Base-by-base conservation (phyloP, 73 alveolate genomes). In the Strombidium stylifer region DNA sequence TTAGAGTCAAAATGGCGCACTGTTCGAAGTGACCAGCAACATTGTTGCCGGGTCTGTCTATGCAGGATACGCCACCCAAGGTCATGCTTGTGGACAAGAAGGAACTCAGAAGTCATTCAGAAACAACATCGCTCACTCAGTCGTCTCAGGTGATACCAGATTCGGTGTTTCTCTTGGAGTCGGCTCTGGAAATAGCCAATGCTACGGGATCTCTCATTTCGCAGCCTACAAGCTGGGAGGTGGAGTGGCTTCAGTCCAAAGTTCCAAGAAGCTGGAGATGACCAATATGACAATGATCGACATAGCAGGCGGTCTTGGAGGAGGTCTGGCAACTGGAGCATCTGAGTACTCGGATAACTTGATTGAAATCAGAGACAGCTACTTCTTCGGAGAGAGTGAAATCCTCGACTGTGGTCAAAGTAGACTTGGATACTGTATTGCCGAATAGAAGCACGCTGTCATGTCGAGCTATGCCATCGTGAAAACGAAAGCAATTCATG, bases 91-190 rank as follows among this genome's bases (percentile, higher is more conserved):
- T 19, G 54, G 37, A 4, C 56, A 56, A 12, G 4, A 11, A 20
- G n/a, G n/a, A n/a, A 2, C 70, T 14, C 1, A 6, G 18, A 2
- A 8, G 6, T 12, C 14, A 34, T 56, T 56, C 19, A 21, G 14
- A 8, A 36, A 64, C 65, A 64, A 64, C 42, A 15, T 64, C 2
- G 77, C 65, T 28, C 77, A 64, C 30, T n/a, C n/a, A n/a, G n/a
- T n/a, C n/a, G n/a, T n/a, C n/a, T n/a, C n/a, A n/a, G n/a, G n/a
- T n/a, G n/a, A n/a, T n/a, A n/a, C n/a, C n/a, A n/a, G n/a, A n/a
- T n/a, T n/a, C n/a, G n/a, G n/a, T n/a, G n/a, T n/a, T n/a, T n/a
- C n/a, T n/a, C n/a, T n/a, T n/a, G n/a, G n/a, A n/a, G n/a, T n/a
- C n/a, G n/a, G n/a, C n/a, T n/a, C n/a, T n/a, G n/a, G n/a, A n/a